Base-by-base conservation (phyloP, 805 yeast species). In the Saccharomycopsis capsularis region DNA sequence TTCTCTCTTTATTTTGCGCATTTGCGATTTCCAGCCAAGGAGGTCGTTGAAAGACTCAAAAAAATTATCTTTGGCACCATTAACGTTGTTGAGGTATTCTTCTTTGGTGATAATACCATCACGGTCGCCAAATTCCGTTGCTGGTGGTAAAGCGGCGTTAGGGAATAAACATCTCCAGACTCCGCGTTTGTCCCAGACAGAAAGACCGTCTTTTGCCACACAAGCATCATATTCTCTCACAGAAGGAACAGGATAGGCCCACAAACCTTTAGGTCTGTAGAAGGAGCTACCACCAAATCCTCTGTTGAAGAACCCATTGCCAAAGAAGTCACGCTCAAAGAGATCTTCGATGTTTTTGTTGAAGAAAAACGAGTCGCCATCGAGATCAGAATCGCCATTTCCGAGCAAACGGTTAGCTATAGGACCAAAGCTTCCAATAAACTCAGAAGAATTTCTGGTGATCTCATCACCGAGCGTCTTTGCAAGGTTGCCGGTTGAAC, bases 111-210 rank as follows among this genome's bases (percentile, higher is more conserved):
- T 25, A 19, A 73, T 59, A 13, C 62, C 62, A 19, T 60, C 60
- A 3, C 64, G 57, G 16, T 63, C 56, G 39, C 60, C 54, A 52
- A 73, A 71, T 56, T 82, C 87, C 55, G 71, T 76, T 23, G 40
- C 30, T n/a, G 36, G 13, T 42, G 63, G 65, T 59, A 44, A 34
- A 25, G 25, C 38, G 11, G 39, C 19, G 6, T 72, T 71, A 11
- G 96, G 95, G 63, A 90, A 83, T 41, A 91, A 67, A 66, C 98
- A 91, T 60, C 90, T 76, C 97, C 97, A 91, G 63, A 81, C 76
- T 0, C 97, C 98, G 21, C 74, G 71, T 34, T 76, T 66, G 60
- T 88, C 95, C 96, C 97, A 91, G 11, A 79, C 81, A 0, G 87
- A 76, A 4, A 74, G 66, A 2, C 99, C 98, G 6, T 78, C 67